Base-by-base conservation (phyloP, 73 alveolate genomes). In the Symbiodinium natans region DNA sequence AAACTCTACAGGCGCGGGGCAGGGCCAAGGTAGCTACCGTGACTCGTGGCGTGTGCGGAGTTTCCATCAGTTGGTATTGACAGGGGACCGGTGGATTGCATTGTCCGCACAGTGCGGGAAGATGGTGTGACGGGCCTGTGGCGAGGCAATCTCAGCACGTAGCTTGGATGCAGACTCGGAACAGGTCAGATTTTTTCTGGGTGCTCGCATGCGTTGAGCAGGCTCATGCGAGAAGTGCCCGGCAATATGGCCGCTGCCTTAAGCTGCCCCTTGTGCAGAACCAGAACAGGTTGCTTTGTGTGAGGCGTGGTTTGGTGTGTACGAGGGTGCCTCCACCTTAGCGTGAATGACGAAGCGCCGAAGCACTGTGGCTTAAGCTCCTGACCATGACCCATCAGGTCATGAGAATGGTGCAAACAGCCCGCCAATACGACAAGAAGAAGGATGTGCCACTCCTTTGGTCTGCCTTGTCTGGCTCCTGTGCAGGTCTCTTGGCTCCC, bases 401-500 rank as follows among this genome's bases (percentile, higher is more conserved):
- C 77, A 63, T 63, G 77, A 63, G 77, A n/a, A 75, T 11, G 29
- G 43, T 88, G 74, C 95, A 88, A 40, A 8, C 36, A 41, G 95
- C 74, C 75, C 85, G 73, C 73, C 86, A 36, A 36, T 48, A 63
- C 31, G 86, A 36, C 21, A 19, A 56, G 95, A 88, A 88, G 39
- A 88, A 88, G 43, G 95, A 88, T 31, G 95, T 88, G 25, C 86
- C 95, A 25, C 95, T 88, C 19, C 36, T 59, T 36, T 88, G 86
- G 86, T 88, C 95, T 25, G 95, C 95, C 41, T 25, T 88, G 86
- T 59, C 95, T 36, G 95, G 95, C 15, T 88, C 95, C 48, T 83
- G 85, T 25, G 95, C 95, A 25, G 95, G 95, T 2, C 36, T 15
- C 31, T 27, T 63, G 77, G 77, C 77, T 63, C 36, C 68, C 77